These are phyloP conservation scores for Gaeumannomyces tritici DNA, from an alignment of 2,329 filamentous ascomycete genomes.

Conservation along the genomic window DNA sequence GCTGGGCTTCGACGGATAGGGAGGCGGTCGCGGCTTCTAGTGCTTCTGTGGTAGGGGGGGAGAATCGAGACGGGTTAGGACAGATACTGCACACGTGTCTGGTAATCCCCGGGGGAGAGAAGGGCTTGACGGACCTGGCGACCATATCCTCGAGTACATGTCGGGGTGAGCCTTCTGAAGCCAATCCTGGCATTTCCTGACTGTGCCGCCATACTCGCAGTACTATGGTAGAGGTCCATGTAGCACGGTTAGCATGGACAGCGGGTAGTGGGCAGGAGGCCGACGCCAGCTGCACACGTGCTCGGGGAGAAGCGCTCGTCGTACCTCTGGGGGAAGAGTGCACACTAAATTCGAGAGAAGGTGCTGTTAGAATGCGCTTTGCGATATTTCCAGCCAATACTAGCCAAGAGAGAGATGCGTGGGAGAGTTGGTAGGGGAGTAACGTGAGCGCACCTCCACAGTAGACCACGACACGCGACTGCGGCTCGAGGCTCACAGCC, in stretches of 20 bases:
- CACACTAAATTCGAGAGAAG: conserved; percentile 38
- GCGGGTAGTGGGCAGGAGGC: not conserved
- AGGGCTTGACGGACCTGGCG: conserved; percentile 51
- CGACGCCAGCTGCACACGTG: not conserved
- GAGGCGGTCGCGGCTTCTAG: conserved; percentile 76
- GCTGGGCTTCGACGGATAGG: conserved; percentile 83
- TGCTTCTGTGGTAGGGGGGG: conserved; percentile 45
- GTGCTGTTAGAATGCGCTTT: not conserved
- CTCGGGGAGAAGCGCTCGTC: conserved; percentile 4
- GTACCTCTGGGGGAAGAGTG: conserved; percentile 56
- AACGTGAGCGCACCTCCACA: conserved; percentile 1
- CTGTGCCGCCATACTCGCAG: conserved; percentile 95
- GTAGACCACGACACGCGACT: conserved; percentile 1
- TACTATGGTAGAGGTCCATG: conserved; percentile 49
- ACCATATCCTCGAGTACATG: conserved; percentile 76
- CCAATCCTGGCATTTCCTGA: conserved; percentile 97
- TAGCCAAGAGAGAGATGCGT: not conserved
- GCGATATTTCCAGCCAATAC: not conserved
- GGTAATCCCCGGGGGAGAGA: conserved; percentile 1
- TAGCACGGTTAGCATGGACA: not conserved
- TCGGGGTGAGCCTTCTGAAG: conserved; percentile 64
- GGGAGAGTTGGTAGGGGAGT: not conserved
- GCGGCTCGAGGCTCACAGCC: conserved; percentile 2
- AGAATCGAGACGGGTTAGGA: not conserved
- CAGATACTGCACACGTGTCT: not conserved